Evolutionary conservation across 495 filamentous ascomycete genomes (phyloP), one percentile per base, ranked within the genome.

Genomic region (Glarea lozoyensis): DNA sequence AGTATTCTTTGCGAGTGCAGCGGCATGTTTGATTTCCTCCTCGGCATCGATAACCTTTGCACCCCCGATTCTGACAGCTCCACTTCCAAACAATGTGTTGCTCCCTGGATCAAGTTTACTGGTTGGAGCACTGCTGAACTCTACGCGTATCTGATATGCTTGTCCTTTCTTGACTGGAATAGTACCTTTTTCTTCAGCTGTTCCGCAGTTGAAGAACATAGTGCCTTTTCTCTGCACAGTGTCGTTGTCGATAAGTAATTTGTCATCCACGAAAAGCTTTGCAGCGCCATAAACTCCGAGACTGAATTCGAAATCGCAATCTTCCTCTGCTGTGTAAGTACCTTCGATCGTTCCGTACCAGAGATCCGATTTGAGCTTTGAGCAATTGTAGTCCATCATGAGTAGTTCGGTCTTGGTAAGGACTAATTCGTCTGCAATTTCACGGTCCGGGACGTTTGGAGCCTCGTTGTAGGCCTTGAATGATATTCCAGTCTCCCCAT

Each of bases 241-340:
- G 44, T 68, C 63, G 54, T 82, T 86, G 57, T 86, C 78, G 37
- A 88, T 72, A 7, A 88, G 63, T 1, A 82, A 52, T 42, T 81
- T 66, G 24, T 62, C 81, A 45, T 88, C 73, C 11, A 88, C 67
- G 34, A 72, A 75, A 2, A 86, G 65, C 25, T 72, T 71, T 1
- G 78, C 81, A 5, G 78, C 75, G 4, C 84, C 84, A 31, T 74
- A 75, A 10, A 84, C 81, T 2, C 76, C 78, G 12, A 86, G 66
- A 4, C 81, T 77, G 39, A 88, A 77, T 25, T 67, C 61, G 47
- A 60, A 69, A n/a, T 53, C 58, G 4, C 51, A 44, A 38, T 69
- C 66, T 46, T 76, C 70, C 29, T 79, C 72, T 2, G 81, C 73
- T 1, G 65, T 66, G 35, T 77, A 71, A 17, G 55, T 62, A 9